Base-by-base conservation (phyloP, 139 green algal genomes). In the Zygnema circumcarinatum region DNA sequence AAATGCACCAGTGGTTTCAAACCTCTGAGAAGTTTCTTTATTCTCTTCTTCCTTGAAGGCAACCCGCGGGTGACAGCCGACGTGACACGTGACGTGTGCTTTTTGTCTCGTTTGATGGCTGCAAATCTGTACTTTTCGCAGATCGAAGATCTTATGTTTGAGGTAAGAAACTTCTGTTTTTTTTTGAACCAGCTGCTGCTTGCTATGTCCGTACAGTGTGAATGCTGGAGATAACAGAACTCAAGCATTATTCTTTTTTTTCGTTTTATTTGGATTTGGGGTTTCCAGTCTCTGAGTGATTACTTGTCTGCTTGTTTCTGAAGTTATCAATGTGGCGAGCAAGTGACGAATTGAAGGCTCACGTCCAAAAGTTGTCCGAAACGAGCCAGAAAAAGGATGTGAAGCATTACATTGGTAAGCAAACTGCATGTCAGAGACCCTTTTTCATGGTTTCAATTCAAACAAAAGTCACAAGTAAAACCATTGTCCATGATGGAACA, bases 51-150 rank as follows among this genome's bases (percentile, higher is more conserved):
- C 7, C 16, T 78, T 78, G 74, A 54, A 89, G 84, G 96, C 73
- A 98, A 99, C 93, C 96, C 96, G 76, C 96, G 96, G 88, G 96
- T 99, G 20, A 98, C 94, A 1, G 88, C 94, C 47, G 92, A 94
- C 16, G 98, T 95, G 53, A 99, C 96, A 0, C 94, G 96, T 0
- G 95, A 98, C 47, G 96, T 98, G 33, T 93, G 96, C 20, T 92
- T 98, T 40, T 92, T 96, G 35, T 94, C 96, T 0, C 91, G 94
- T 39, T 97, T 97, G 93, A 98, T 97, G 89, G 95, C 94, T 0
- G 94, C 95, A 39, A 96, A 98, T 92, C 92, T 99, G 79, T 98
- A 98, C 92, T 88, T 98, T 67, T 83, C 93, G 35, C 95, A 98
- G 89, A 90, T 98, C 32, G 96, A 98, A 53, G 75, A 85, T 1